Percentiles rank a stretch among this genome's conserved stretches.
phyloP scores from a whole-genome alignment of 495 filamentous ascomycete genomes.

The Lasiosphaeris hirsuta region DNA sequence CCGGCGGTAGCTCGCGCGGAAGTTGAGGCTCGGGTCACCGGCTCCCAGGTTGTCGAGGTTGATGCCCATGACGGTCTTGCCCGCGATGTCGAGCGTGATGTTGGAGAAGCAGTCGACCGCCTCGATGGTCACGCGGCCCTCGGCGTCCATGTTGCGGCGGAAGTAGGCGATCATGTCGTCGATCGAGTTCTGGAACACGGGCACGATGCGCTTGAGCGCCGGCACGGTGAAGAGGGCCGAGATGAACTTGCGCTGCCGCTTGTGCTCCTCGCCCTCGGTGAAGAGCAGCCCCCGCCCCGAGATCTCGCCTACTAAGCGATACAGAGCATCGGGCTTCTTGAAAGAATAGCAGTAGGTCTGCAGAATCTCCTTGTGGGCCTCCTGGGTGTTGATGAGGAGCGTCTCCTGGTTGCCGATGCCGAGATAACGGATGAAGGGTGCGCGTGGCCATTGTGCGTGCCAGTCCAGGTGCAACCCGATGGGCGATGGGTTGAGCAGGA shows the following conservation, averaged over 20 bases:
- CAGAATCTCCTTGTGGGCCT: constrained; percentile 28
- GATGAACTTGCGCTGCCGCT: constrained; percentile 22
- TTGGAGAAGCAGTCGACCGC: constrained; percentile 18
- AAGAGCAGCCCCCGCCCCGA: constrained; percentile 27
- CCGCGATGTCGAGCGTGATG: neutral
- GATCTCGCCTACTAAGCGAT: constrained; percentile 23
- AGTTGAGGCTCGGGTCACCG: neutral
- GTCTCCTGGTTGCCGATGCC: constrained; percentile 24
- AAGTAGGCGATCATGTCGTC: too few relatives aligned
- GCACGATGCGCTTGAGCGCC: too few relatives aligned
- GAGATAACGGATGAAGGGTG: constrained; percentile 27
- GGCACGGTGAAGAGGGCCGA: too few relatives aligned
- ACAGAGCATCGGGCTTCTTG: constrained; percentile 20
- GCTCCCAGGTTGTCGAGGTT: neutral
- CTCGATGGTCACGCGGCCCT: too few relatives aligned
- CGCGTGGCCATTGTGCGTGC: constrained; percentile 13
- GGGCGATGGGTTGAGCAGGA: constrained; percentile 2
- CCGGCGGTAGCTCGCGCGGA: constrained; percentile 19
- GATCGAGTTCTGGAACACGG: neutral
- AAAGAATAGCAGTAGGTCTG: constrained; percentile 30
- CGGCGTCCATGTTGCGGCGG: too few relatives aligned
- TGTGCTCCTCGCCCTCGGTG: constrained; percentile 27
- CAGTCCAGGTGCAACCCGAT: constrained; percentile 6
- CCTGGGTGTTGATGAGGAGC: constrained; percentile 26
- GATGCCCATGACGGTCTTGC: neutral